Evolutionary conservation across 2,329 filamentous ascomycete genomes (phyloP), one percentile per base, ranked within the genome.

Genomic region (Tolypocladium tundrense): DNA sequence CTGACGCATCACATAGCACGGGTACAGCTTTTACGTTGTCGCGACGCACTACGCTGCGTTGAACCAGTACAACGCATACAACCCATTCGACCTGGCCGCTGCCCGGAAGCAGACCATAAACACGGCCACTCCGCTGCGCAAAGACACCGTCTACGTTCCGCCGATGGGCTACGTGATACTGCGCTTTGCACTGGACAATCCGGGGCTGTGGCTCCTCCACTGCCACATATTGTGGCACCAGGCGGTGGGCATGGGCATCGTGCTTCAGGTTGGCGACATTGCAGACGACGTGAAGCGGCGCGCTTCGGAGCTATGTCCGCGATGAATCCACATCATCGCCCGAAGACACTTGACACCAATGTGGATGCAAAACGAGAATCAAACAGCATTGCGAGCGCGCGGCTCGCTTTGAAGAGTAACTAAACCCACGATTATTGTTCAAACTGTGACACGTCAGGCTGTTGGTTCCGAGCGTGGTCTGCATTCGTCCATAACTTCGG

Each of bases 151-250:
- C 6, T 65, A 68, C 53, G 64, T 75, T 16, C 70, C 69, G 14
- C 52, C 67, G 8, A 61, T 65, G 55, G 72, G 72, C 24, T 72
- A 74, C 58, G 69, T 69, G 1, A 65, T 74, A 1, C 53, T 74
- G 14, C 63, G 71, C 5, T 69, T 75, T 43, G 62, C 59, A 14
- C 63, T 71, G 5, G 67, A 74, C 56, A 74, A 73, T 57, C 62
- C 66, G 9, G 72, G 72, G 1, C 55, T 74, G 13, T 74, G 72
- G 73, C 63, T 72, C 48, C 66, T 74, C 52, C 72, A 74, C 58
- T 74, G 72, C 42, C 71, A 73, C 63, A 66, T 72, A 1, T 58
- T 73, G 6, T 73, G 70, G 64, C 71, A 71, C 45, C 64, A 67
- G 58, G 73, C 69, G 1, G 72, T 70, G 35, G 75, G 76, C 14